Evolutionary conservation across 2,329 filamentous ascomycete species (phyloP), one percentile per base, ranked within the genome.

Genomic region (Ophiostoma sp.): DNA sequence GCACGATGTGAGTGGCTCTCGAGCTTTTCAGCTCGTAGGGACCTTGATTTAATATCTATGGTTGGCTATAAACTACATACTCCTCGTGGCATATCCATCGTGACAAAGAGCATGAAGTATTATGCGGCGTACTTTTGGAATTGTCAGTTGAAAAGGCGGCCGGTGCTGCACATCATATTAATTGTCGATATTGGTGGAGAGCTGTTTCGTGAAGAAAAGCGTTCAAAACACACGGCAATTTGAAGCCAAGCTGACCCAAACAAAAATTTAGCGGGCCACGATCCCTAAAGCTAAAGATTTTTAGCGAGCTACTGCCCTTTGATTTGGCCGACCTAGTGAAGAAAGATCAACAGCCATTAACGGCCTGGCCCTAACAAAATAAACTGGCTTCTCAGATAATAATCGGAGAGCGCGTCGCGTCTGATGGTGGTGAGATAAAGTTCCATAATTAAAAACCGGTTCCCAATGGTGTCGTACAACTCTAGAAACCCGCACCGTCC

Each of bases 401-500:
- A 9, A 39, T 42, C n/a, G n/a, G 8, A 25, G 33, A 64, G 8
- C 33, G 59, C 59, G 59, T 64, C 59, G n/a, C 33, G 59, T 42
- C 33, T 42, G 42, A 28, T 55, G 22, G 12, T 28, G 50, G 50
- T 25, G 12, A 55, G 50, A 52, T 39, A 48, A 45, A n/a, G 12
- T 28, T 42, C 8, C 22, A 42, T 25, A 45, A 42, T n/a, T 1
- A 11, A 48, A 19, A 19, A 19, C 42, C 15, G 25, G 25, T 12
- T 55, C 9, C 2, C 33, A 5, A 17, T 22, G 3, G 36, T 15
- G 61, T 42, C 61, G 61, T 45, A 66, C 61, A 19, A 15, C 55
- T 66, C 61, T 66, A 66, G n/a, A 19, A 22, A 66, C 11, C 15
- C 36, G 61, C 61, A 19, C 61, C 61, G 61, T 28, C 61, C 45